Evolutionary conservation across 306 rosid genomes (phyloP), one percentile per base, ranked within the genome.

Genomic region (Cicer chorassanicum): DNA sequence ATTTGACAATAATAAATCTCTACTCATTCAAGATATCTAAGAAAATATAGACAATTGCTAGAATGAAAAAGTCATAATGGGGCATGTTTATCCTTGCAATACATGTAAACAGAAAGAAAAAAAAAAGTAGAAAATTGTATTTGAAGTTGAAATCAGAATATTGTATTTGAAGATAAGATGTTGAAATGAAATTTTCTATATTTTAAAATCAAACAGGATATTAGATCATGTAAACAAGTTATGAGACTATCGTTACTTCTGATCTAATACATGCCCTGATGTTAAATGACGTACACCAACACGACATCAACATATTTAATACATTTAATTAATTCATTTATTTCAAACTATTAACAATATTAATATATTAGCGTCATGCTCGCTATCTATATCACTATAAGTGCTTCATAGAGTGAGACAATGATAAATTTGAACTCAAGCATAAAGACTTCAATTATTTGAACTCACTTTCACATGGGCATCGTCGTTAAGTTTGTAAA

Each of bases 401-500:
- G 0, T 29, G 36, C 3, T 29, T 29, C 1, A 4, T 3, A 29
- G 36, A 29, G 36, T 29, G 36, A 29, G 36, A 29, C 36, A 42
- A 8, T 14, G 21, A 50, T 60, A 21, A 60, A 34, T 42, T 42
- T 60, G 18, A 60, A 34, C 40, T 38, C 19, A 13, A 36, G 2
- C 6, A 34, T 4, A 29, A 60, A 60, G 1, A 11, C 9, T 57
- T 6, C 39, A 11, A 9, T 9, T 0, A 75, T 12, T 12, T 49
- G 0, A 48, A 63, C 87, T 84, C 72, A 92, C 98, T 65, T 87
- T 61, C 12, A 90, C 96, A 65, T 90, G 84, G 29, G 91, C 96
- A 42, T 92, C 91, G 44, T 92, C 96, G 19, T 81, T 42, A 8
- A 92, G 91, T 18, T 79, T 76, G 60, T 76, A 92, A 12, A 75